Evolutionary conservation across 179 eudicot genomes (phyloP).

Genomic region (Corrigiola litoralis): DNA sequence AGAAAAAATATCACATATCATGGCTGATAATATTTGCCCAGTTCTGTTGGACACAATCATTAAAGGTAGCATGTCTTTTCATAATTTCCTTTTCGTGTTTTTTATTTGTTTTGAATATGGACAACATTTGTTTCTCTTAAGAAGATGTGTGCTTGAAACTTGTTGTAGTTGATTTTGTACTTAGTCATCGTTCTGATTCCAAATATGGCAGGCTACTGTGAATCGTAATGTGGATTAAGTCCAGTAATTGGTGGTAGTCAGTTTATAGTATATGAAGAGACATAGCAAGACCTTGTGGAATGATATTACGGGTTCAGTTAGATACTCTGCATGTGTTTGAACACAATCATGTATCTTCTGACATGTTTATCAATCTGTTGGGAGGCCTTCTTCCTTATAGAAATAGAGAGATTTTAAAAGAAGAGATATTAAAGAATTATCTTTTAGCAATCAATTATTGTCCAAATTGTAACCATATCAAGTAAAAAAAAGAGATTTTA

Average conservation of each 20-base stretch:
- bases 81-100: background rate
- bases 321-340: background rate
- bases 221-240: background rate
- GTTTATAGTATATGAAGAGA: background rate
- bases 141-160: too few species aligned
- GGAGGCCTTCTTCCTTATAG: too few species aligned
- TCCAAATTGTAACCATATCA: too few species aligned
- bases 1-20: constrained; percentile 57
- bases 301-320: background rate
- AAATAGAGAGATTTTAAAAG: too few species aligned
- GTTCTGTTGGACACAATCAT: constrained; percentile 66
- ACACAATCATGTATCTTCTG: background rate
- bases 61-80: constrained; percentile 52
- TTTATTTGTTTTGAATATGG: too few species aligned
- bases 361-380: background rate
- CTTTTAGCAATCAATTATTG: too few species aligned
- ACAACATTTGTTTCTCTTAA: too few species aligned
- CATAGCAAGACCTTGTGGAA: background rate
- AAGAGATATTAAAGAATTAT: too few species aligned
- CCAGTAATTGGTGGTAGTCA: background rate
- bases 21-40: constrained; percentile 74
- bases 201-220: background rate
- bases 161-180: too few species aligned
- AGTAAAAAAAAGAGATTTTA: too few species aligned
- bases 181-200: too few species aligned